Evolutionary conservation across 108 stramenopile genomes (phyloP).

Genomic region (Skeletonema menzelii): DNA sequence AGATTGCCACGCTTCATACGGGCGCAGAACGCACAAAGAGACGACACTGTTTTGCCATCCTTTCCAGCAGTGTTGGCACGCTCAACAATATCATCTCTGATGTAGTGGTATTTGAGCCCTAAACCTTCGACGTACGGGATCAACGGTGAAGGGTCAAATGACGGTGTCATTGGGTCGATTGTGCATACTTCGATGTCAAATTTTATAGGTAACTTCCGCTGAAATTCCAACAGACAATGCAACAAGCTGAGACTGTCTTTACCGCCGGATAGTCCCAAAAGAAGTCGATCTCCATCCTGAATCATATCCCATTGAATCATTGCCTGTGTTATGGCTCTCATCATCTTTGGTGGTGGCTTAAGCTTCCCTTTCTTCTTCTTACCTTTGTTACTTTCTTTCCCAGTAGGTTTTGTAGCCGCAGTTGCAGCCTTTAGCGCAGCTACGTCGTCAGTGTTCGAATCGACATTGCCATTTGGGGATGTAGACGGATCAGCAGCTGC

Average conservation of each 20-base stretch:
- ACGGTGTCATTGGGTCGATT: slow-evolving; percentile 57
- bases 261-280: slow-evolving; percentile 96
- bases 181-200: slow-evolving; percentile 87
- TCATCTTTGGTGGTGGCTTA: slow-evolving; percentile 86
- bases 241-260: slow-evolving; percentile 96
- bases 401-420: slow-evolving; percentile 3
- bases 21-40: slow-evolving; percentile 96
- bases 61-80: slow-evolving; percentile 81
- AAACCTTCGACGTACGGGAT: slow-evolving; percentile 95
- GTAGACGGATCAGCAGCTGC: not conserved
- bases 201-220: slow-evolving; percentile 83
- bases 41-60: slow-evolving; percentile 86
- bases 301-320: slow-evolving; percentile 92
- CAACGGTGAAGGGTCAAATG: slow-evolving; percentile 96
- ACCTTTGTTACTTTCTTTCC: slow-evolving; percentile 29
- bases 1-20: slow-evolving; percentile 98
- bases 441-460: not conserved
- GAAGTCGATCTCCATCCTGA: slow-evolving; percentile 91
- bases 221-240: slow-evolving; percentile 91
- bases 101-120: slow-evolving; percentile 96
- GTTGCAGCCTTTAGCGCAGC: not conserved
- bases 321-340: slow-evolving; percentile 85
- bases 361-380: slow-evolving; percentile 53
- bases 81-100: slow-evolving; percentile 91
- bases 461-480: slow-evolving; percentile 12